phyloP scores from a whole-genome alignment of 2,329 filamentous ascomycete genomes.

The Paecilomyces variotii region DNA sequence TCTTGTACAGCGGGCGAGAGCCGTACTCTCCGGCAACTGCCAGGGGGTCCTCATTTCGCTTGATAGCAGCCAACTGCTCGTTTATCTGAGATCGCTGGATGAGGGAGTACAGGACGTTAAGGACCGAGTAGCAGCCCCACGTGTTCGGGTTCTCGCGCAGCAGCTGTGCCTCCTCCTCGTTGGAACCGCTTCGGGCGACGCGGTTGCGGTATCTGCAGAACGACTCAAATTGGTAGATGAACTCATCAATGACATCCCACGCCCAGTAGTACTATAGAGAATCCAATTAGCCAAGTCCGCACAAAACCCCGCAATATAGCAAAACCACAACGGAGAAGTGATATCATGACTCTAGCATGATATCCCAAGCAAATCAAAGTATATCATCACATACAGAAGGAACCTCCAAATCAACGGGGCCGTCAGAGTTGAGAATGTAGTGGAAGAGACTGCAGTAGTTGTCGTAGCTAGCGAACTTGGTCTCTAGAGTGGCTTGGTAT shows the following conservation, averaged over 20 bases:
- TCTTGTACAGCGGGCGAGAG: constrained; percentile 86
- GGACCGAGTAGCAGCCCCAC: constrained; percentile 98
- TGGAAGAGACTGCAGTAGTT: constrained; percentile 99
- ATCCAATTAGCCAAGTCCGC: constrained; percentile 1
- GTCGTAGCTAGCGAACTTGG: constrained; percentile 98
- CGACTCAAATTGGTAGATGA: constrained; percentile 99
- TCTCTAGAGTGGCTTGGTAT: constrained; percentile 89
- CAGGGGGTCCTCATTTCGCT: constrained; percentile 82
- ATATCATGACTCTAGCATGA: background rate
- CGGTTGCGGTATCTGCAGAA: constrained; percentile 96
- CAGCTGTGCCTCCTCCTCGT: constrained; percentile 85
- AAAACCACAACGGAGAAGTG: background rate
- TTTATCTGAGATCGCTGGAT: constrained; percentile 98
- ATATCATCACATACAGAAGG: constrained; percentile 65
- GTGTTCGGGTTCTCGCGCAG: constrained; percentile 96
- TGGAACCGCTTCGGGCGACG: constrained; percentile 70
- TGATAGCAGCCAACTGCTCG: constrained; percentile 91
- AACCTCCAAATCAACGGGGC: constrained; percentile 94
- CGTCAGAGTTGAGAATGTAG: constrained; percentile 97
- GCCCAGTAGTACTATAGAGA: constrained; percentile 85
- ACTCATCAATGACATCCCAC: constrained; percentile 99
- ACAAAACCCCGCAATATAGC: background rate
- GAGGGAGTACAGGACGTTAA: constrained; percentile 98
- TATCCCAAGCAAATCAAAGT: background rate
- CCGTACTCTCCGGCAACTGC: constrained; percentile 92